phyloP scores from a whole-genome alignment of 129 eudicot species.

The Chrysanthemum makinoi region DNA sequence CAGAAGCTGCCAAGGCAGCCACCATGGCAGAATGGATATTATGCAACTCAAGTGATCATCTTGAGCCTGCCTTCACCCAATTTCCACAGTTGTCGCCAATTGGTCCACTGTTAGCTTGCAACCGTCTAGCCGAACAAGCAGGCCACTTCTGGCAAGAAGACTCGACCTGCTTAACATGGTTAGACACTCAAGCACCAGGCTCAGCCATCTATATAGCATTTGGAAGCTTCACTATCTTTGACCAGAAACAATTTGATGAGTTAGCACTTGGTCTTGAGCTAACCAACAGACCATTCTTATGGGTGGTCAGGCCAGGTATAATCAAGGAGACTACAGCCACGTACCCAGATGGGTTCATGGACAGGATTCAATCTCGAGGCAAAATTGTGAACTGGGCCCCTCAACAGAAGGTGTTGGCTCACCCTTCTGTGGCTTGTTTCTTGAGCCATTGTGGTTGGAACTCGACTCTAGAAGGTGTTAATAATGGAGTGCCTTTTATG shows the following conservation, averaged over 20 bases:
- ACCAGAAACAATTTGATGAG: slow-evolving; percentile 50
- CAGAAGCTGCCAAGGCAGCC: slow-evolving; percentile 15
- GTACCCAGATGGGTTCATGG: slow-evolving; percentile 33
- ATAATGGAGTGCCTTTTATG: slow-evolving; percentile 52
- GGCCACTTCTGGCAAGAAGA: slow-evolving; percentile 53
- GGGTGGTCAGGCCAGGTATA: slow-evolving; percentile 48
- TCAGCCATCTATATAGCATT: slow-evolving; percentile 62
- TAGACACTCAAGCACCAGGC: slow-evolving; percentile 37
- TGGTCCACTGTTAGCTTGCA: slow-evolving; percentile 47
- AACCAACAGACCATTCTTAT: slow-evolving; percentile 42
- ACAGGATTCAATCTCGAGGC: slow-evolving; percentile 32
- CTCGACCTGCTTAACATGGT: slow-evolving; percentile 55
- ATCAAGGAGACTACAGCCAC: slow-evolving; percentile 21
- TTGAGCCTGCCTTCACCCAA: slow-evolving; percentile 18
- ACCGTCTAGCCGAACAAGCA: slow-evolving; percentile 18
- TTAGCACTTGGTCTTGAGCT: slow-evolving; percentile 53
- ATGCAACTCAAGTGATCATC: slow-evolving; percentile 33
- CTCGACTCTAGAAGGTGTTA: slow-evolving; percentile 55
- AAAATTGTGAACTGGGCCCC: slow-evolving; percentile 70
- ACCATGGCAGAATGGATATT: slow-evolving; percentile 16
- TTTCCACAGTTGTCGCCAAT: slow-evolving; percentile 35
- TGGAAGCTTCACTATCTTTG: slow-evolving; percentile 49
- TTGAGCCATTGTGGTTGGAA: slow-evolving; percentile 71
- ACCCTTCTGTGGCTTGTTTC: slow-evolving; percentile 59
- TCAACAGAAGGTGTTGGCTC: slow-evolving; percentile 60